Base-by-base conservation (phyloP, 2,329 filamentous ascomycete species). In the Penicillium italicum region DNA sequence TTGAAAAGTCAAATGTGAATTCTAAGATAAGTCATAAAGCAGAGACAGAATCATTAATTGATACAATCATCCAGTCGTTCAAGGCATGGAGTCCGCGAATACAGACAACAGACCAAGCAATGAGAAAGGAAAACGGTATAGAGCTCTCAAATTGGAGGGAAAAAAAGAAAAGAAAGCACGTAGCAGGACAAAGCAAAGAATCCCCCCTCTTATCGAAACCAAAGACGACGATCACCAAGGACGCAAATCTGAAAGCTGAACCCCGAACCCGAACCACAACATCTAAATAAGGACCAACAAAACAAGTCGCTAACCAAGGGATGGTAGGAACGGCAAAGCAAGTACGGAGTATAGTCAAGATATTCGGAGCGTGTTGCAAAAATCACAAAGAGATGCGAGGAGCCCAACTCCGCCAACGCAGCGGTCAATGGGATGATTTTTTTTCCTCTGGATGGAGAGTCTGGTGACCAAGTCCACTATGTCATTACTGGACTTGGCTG, bases 401-500 rank as follows among this genome's bases (percentile, higher is more conserved):
- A 50, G 37, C 49, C 59, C 43, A 62, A 61, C 57, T 61, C 60
- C 61, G 52, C 50, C 57, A 58, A 60, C 54, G 47, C 58, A 62
- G 43, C 46, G 50, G 36, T 33, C 36, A 34, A 53, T 47, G 24
- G 42, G 28, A 37, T 47, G 26, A 8, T 18, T 18, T 50, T 33
- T 34, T 42, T 20, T 18, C 28, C 11, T 28, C 3, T 28, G 20
- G n/a, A 20, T 14, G 26, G 28, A 44, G 18, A 31, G 40, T 24
- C 49, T 45, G n/a, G 31, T 4, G 24, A 30, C 38, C 16, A 33
- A 12, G 30, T 24, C 20, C 34, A 30, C 24, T 14, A 10, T 36
- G 18, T 46, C 37, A 48, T 65, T 73, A 85, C 74, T 85, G 82
- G 58, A 87, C 85, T 66, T 87, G 84, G 76, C 90, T 92, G 72